Conservation (phyloP, 371 early-diverging fungal genomes). For the Lichtheimia corymbifera region DNA sequence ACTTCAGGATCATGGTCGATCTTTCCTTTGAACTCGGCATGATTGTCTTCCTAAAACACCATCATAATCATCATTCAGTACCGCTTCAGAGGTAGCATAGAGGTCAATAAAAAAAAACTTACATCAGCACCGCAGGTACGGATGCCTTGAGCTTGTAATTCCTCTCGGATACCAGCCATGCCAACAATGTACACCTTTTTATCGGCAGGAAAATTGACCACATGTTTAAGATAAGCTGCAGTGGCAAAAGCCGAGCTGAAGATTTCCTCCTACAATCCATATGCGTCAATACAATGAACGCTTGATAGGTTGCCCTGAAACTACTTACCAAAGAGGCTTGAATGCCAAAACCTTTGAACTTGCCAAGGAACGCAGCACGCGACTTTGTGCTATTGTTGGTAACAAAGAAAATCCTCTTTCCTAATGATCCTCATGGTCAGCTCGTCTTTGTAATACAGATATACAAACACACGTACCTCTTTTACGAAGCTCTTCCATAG, state of each 20-base stretch:
- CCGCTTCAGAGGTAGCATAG: not conserved
- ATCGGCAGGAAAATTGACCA: slow-evolving; percentile 75
- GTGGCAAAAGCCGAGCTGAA: slow-evolving; percentile 95
- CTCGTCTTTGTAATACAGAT: no score
- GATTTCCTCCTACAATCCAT: slow-evolving; percentile 73
- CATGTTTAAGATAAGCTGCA: slow-evolving; percentile 86
- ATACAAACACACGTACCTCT: slow-evolving; percentile 51
- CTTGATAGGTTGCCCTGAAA: no score
- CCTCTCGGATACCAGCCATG: slow-evolving; percentile 85
- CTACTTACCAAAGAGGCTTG: slow-evolving; percentile 62
- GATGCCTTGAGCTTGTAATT: slow-evolving; percentile 80
- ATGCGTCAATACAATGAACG: no score
- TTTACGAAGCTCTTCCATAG: slow-evolving; percentile 69
- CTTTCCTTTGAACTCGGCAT: slow-evolving; percentile 33
- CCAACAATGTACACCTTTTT: slow-evolving; percentile 93
- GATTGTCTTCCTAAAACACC: slow-evolving; percentile 37
- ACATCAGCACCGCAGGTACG: slow-evolving; percentile 58
- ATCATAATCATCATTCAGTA: not conserved
- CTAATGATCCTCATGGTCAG: slow-evolving; percentile 17
- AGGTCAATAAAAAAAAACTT: slow-evolving; percentile 13
- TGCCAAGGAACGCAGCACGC: slow-evolving; percentile 74
- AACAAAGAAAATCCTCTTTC: slow-evolving; percentile 89
- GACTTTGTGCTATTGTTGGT: slow-evolving; percentile 97
- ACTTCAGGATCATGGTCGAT: slow-evolving; percentile 50
- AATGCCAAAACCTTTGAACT: slow-evolving; percentile 80